Conservation (phyloP, 805 yeast genomes). For the Saturnispora serradocipensis region DNA sequence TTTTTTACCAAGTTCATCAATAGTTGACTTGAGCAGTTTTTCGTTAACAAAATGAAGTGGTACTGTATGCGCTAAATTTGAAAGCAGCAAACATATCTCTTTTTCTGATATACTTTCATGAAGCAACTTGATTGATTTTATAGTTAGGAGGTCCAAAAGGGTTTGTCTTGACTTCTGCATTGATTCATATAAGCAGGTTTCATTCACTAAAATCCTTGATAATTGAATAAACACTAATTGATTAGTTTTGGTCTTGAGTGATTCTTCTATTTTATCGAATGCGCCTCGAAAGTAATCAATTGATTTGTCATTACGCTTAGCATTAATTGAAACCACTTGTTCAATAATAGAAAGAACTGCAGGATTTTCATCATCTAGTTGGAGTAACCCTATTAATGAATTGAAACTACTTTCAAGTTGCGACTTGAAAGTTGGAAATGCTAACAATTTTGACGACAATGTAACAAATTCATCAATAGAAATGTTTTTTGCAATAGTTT, state of each 20-base stretch:
- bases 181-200: background rate
- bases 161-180: background rate
- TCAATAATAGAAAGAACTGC: constrained; percentile 25
- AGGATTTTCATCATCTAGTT: background rate
- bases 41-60: background rate
- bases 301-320: constrained; percentile 26
- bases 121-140: background rate
- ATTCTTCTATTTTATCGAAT: constrained; percentile 3
- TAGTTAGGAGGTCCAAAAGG: background rate
- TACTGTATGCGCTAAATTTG: background rate
- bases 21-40: constrained; percentile 4
- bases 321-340: constrained; percentile 32
- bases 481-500: background rate
- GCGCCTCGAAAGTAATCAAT: constrained; percentile 16
- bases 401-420: constrained; percentile 33
- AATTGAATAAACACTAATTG: background rate
- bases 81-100: background rate
- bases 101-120: background rate
- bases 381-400: constrained; percentile 12
- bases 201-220: background rate
- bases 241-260: background rate
- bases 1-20: constrained; percentile 10
- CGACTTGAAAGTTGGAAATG: constrained; percentile 47
- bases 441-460: constrained; percentile 28
- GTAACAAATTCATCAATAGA: constrained; percentile 17